Conservation (phyloP, 495 filamentous ascomycete genomes). For the Xylaria curta region DNA sequence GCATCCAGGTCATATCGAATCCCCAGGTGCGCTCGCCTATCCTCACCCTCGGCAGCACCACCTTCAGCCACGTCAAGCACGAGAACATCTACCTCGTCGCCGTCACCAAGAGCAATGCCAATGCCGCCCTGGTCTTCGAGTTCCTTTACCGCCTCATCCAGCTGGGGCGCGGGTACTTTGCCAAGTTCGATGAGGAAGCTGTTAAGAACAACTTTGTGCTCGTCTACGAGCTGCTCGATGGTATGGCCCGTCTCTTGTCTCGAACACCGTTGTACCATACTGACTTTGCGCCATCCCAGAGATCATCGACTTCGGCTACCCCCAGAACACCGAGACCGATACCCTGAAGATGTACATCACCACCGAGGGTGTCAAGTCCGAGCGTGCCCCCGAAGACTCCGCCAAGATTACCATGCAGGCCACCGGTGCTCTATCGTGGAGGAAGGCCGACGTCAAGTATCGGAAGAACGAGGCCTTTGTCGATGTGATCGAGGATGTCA, state of each 20-base stretch:
- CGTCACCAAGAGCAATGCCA: slow-evolving; percentile 99
- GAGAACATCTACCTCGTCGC: slow-evolving; percentile 99
- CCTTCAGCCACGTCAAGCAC: slow-evolving; percentile 99
- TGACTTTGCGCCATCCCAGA: slow-evolving; percentile 58
- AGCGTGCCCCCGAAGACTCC: slow-evolving; percentile 89
- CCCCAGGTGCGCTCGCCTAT: slow-evolving; percentile 97
- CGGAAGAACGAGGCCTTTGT: slow-evolving; percentile 99
- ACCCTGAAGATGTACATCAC: slow-evolving; percentile 99
- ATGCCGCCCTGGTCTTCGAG: slow-evolving; percentile 97
- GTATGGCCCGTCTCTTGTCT: slow-evolving; percentile 51
- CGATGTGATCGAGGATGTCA: slow-evolving; percentile 99
- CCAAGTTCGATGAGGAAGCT: slow-evolving; percentile 98
- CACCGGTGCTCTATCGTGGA: slow-evolving; percentile 95
- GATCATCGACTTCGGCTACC: slow-evolving; percentile 98
- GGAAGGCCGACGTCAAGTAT: slow-evolving; percentile 96
- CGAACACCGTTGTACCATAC: neutral
- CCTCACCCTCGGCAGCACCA: slow-evolving; percentile 95
- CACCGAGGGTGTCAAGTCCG: slow-evolving; percentile 97
- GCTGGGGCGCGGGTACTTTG: slow-evolving; percentile 95
- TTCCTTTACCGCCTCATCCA: slow-evolving; percentile 92
- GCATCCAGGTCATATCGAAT: slow-evolving; percentile 99
- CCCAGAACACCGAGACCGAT: slow-evolving; percentile 98
- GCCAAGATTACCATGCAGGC: slow-evolving; percentile 99
- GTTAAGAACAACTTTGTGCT: slow-evolving; percentile 99
- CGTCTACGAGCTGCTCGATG: slow-evolving; percentile 97